These are phyloP conservation scores for Rhynchosporium graminicola DNA, from an alignment of 2,329 filamentous ascomycete genomes.

Conservation along the genomic window DNA sequence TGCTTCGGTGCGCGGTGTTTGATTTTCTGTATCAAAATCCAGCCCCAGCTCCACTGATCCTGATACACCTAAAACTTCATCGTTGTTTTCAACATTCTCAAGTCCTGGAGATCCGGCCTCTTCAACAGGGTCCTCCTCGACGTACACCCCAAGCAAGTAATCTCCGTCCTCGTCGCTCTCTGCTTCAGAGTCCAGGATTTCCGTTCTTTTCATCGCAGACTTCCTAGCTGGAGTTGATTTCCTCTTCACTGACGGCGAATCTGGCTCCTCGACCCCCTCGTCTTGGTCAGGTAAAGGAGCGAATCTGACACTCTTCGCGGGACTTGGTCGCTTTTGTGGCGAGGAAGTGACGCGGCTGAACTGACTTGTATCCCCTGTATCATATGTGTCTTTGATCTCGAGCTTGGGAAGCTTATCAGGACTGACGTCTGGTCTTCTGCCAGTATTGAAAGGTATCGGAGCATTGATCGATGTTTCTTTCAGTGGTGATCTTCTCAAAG, in stretches of 20 bases:
- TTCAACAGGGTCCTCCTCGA: not conserved
- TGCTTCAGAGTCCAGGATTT: conserved; percentile 38
- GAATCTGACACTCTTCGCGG: conserved; percentile 38
- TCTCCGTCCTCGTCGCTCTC: conserved; percentile 26
- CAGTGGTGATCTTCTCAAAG: conserved; percentile 26
- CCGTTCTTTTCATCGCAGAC: conserved; percentile 21
- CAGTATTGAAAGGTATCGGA: conserved; percentile 32
- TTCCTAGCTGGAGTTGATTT: conserved; percentile 1
- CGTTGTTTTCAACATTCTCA: not conserved
- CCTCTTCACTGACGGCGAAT: not conserved
- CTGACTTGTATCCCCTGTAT: conserved; percentile 29
- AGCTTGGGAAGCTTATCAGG: conserved; percentile 30
- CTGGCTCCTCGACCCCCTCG: conserved; percentile 5
- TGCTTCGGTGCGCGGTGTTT: not conserved
- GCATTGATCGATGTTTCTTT: conserved; percentile 33
- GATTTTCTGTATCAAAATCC: conserved; percentile 11
- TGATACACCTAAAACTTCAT: not conserved
- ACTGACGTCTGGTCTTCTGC: conserved; percentile 19
- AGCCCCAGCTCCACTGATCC: conserved; percentile 15
- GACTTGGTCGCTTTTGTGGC: conserved; percentile 33
- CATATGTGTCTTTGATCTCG: conserved; percentile 36
- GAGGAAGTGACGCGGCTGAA: conserved; percentile 23
- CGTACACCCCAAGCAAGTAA: not conserved
- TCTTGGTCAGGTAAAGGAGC: conserved; percentile 22
- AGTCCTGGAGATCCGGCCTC: not conserved